A percentile compares a stretch with the other conserved stretches of the same genome.
These are phyloP conservation scores for Venturia aucupariae DNA, from an alignment of 2,329 filamentous ascomycete genomes.

Conservation along the genomic window DNA sequence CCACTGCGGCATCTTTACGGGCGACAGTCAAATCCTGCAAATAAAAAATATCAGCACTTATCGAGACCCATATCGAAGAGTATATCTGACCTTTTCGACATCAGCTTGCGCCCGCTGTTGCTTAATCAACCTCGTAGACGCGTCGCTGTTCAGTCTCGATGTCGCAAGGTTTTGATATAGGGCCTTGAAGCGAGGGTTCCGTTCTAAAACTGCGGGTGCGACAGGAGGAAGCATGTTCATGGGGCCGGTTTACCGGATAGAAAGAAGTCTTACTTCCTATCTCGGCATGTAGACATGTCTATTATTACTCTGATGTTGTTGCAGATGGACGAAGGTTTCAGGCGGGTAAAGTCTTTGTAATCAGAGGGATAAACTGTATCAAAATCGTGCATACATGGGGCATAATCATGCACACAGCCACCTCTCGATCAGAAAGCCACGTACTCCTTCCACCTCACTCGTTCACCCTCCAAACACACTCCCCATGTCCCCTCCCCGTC, in stretches of 20 bases:
- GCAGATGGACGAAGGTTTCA: not conserved
- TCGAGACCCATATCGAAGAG: not conserved
- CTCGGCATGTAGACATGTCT: not conserved
- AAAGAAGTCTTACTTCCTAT: constrained; percentile 2
- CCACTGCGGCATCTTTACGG: constrained; percentile 25
- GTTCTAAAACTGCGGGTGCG: constrained; percentile 26
- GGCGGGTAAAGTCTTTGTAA: not conserved
- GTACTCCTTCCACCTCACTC: constrained; percentile 1
- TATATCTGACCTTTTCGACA: constrained; percentile 27
- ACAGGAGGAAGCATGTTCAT: constrained; percentile 34
- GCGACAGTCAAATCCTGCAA: constrained; percentile 29
- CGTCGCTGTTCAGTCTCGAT: constrained; percentile 35
- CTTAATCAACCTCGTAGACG: constrained; percentile 34
- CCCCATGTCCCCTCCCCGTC: not conserved
- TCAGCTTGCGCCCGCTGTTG: constrained; percentile 34
- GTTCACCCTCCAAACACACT: not conserved
- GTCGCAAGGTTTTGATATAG: constrained; percentile 36
- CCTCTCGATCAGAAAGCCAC: not conserved
- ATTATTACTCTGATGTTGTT: not conserved
- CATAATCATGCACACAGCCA: not conserved
- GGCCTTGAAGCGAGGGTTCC: constrained; percentile 36
- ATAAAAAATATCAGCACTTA: not conserved
- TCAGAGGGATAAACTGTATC: not conserved
- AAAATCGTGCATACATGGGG: not conserved
- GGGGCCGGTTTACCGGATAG: not conserved